These are phyloP conservation scores for Annona cherimola DNA, from an alignment of 164 flowering plant species.

Conservation along the genomic window DNA sequence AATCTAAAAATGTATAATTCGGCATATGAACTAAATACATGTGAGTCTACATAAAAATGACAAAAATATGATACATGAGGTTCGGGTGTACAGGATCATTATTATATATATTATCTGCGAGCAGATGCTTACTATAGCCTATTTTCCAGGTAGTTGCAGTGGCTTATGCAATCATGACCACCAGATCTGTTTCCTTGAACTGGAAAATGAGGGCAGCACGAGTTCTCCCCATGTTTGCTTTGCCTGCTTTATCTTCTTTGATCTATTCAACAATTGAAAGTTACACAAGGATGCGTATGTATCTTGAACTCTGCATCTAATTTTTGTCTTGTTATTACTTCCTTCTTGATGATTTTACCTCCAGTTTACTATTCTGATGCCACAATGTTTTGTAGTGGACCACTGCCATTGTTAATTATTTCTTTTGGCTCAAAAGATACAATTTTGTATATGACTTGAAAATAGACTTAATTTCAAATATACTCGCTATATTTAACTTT, in stretches of 20 bases:
- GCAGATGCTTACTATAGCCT: neutral
- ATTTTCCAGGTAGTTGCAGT: slow-evolving; percentile 69
- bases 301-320: slow-evolving; percentile 1
- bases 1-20: no score
- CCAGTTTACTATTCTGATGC: neutral
- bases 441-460: no score
- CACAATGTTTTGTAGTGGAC: neutral
- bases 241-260: slow-evolving; percentile 54
- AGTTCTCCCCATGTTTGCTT: slow-evolving; percentile 80
- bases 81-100: no score
- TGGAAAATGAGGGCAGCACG: slow-evolving; percentile 86
- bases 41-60: no score
- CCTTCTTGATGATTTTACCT: neutral
- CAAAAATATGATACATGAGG: no score
- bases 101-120: no score
- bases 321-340: neutral
- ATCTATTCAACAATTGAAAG: slow-evolving; percentile 47
- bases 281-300: slow-evolving; percentile 68
- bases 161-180: slow-evolving; percentile 79
- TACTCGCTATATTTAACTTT: no score
- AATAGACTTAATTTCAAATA: no score
- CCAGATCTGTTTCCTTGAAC: slow-evolving; percentile 61
- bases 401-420: neutral
- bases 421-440: neutral
- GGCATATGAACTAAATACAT: no score